These are phyloP conservation scores for Selaginella moellendorffii DNA, from an alignment of 75 land plant species.

Conservation along the genomic window DNA sequence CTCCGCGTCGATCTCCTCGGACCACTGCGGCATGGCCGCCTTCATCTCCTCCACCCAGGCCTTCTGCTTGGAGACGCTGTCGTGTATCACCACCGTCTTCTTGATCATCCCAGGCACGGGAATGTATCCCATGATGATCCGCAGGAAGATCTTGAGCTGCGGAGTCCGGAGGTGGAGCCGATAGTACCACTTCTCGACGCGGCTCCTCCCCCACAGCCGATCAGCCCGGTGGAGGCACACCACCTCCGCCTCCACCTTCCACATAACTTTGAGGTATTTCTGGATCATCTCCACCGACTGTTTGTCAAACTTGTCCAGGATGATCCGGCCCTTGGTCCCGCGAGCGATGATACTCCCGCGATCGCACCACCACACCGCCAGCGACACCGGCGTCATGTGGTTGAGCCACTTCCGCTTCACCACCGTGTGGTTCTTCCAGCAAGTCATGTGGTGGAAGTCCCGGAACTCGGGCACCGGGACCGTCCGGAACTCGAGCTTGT, in stretches of 20 bases:
- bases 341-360: constrained; percentile 9
- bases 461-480: too few relatives aligned
- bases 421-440: not conserved
- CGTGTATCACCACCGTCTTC: constrained; percentile 11
- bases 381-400: constrained; percentile 14
- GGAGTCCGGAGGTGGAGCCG: constrained; percentile 12
- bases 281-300: not conserved
- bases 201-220: not conserved
- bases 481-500: too few relatives aligned
- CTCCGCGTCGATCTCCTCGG: constrained; percentile 11
- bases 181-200: not conserved
- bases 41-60: constrained; percentile 19
- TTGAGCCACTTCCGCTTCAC: constrained; percentile 15
- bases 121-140: constrained; percentile 15
- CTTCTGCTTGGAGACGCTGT: constrained; percentile 4
- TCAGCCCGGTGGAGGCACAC: not conserved
- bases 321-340: constrained; percentile 14
- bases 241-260: constrained; percentile 19
- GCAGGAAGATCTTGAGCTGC: constrained; percentile 18
- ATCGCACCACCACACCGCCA: constrained; percentile 23
- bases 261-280: constrained; percentile 10
- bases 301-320: constrained; percentile 9
- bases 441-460: constrained; percentile 12
- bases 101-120: constrained; percentile 18
- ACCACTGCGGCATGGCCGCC: constrained; percentile 12